Evolutionary conservation across 345 rosid species (phyloP), one percentile per base, ranked within the genome.

Genomic region (Eucalyptus sp.): DNA sequence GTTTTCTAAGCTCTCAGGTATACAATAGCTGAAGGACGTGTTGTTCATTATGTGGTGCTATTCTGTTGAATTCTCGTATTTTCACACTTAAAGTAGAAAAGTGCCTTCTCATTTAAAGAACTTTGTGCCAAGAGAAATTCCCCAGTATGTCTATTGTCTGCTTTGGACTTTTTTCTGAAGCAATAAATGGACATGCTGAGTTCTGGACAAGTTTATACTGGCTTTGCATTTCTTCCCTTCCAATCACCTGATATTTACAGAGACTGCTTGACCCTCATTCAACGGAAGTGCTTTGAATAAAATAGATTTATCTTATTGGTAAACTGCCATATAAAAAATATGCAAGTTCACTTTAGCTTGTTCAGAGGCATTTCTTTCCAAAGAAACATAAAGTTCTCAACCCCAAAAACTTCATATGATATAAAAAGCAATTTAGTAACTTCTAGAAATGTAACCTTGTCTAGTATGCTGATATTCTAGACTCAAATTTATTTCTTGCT

Each of bases 1-100:
- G 99, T 93, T 96, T 87, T 92, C 93, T 92, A 97, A 95, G 92
- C 94, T 96, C 89, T 97, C 96, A 89, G 99, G 99, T 95, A 92
- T 90, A 87, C 90, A 25, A 14, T 46, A n/a, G 52, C 43, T 66
- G 29, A 76, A 76, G 29, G 48, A 76, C 4, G 9, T 76, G 48
- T 43, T 76, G 48, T 44, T 76, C 84, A 41, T 37, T 20, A 11
- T 76, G 84, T 76, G 84, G 84, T 41, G 84, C 48, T 20, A 41
- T 76, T 76, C 48, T 76, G 84, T 76, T 41, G 29, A 76, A 76
- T 41, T 44, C 48, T 41, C 5, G 8, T 76, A 10, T 41, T 20
- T 41, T 41, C 84, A 76, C 84, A 10, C 48, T 76, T 76, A 12
- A 41, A 76, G 84, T 10, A 76, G 84, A 76, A 76, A 41, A 41